These are phyloP conservation scores for Penicillium canariense DNA, from an alignment of 495 filamentous ascomycete genomes.

Conservation along the genomic window DNA sequence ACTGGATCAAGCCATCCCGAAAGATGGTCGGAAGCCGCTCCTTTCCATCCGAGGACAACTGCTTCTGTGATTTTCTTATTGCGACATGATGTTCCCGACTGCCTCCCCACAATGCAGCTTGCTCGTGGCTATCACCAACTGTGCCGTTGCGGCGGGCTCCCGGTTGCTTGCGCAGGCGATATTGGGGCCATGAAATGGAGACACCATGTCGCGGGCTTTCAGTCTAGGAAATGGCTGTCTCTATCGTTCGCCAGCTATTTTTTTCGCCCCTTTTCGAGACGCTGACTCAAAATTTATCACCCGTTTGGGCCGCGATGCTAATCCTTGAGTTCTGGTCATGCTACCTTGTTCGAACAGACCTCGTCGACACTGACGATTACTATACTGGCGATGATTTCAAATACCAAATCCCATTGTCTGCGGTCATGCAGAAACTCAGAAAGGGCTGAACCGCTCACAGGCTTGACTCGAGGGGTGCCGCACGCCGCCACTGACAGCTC, in stretches of 20 bases:
- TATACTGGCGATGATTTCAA: neutral
- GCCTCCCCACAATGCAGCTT: slow-evolving; percentile 19
- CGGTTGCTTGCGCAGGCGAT: neutral
- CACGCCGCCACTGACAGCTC: neutral
- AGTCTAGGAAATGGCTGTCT: neutral
- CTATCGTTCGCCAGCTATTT: too few species aligned
- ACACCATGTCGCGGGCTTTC: neutral
- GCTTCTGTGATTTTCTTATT: neutral
- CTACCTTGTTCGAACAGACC: neutral
- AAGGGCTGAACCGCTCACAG: neutral
- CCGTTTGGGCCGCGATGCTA: neutral
- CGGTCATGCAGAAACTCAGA: neutral
- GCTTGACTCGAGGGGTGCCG: neutral
- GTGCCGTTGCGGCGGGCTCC: slow-evolving; percentile 17
- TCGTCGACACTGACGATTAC: neutral
- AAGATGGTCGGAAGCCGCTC: neutral
- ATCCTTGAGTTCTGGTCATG: neutral
- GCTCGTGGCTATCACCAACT: slow-evolving; percentile 40
- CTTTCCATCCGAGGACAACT: neutral
- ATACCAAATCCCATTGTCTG: neutral
- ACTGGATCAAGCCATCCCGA: neutral
- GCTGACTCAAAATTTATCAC: neutral
- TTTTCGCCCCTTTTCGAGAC: neutral
- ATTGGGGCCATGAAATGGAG: neutral
- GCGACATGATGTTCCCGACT: neutral